Evolutionary conservation across 306 rosid species (phyloP).

Genomic region (Dryas octopetala): DNA sequence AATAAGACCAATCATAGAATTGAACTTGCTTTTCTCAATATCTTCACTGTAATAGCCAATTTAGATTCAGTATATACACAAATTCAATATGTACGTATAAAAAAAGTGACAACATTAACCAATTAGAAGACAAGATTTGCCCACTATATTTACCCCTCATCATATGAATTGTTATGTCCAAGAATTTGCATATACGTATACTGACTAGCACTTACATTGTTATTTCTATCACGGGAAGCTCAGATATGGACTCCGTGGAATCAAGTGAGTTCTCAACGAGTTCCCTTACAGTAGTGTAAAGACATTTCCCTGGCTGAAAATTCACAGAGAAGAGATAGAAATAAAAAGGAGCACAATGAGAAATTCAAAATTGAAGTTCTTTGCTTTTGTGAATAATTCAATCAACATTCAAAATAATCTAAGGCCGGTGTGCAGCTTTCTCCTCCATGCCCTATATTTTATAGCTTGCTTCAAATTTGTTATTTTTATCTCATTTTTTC

Average conservation of each 20-base stretch:
- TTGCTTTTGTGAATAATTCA: not conserved
- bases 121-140: not conserved
- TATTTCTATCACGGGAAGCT: constrained; percentile 88
- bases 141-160: not conserved
- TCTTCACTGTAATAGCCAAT: constrained; percentile 65
- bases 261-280: constrained; percentile 89
- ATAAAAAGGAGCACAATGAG: not conserved
- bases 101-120: not conserved
- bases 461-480: not conserved
- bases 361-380: not conserved
- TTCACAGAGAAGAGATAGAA: constrained; percentile 25
- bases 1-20: constrained; percentile 93
- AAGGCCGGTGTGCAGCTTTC: not conserved
- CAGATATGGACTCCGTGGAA: constrained; percentile 85
- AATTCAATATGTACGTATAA: constrained; percentile 9
- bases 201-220: constrained; percentile 56
- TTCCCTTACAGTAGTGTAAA: constrained; percentile 93
- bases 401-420: not conserved
- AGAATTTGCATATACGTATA: not conserved
- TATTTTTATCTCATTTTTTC: not conserved
- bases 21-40: constrained; percentile 80
- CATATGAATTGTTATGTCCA: not conserved
- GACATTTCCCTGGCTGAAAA: constrained; percentile 84
- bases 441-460: not conserved
- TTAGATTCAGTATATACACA: not conserved